A percentile compares a stretch with the other conserved stretches of the same genome.
Evolutionary conservation across 192 early-diverging fungal species (phyloP).

Genomic region (Tieghemiomyces parasiticus): DNA sequence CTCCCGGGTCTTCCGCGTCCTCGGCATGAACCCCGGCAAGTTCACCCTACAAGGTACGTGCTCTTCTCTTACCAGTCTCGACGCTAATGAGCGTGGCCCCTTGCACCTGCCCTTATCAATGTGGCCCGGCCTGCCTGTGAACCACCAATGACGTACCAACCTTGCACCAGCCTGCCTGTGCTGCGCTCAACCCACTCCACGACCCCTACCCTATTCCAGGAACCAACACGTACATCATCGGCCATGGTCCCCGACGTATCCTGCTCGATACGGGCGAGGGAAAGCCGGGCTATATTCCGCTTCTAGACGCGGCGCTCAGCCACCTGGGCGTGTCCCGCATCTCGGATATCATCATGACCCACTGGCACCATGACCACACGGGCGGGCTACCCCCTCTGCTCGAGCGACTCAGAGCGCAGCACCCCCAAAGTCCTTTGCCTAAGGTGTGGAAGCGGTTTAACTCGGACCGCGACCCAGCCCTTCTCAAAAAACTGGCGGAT

Average conservation of each 20-base stretch:
- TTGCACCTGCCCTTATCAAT: too few relatives aligned
- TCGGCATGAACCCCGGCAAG: conserved; percentile 65
- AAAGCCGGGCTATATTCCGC: conserved; percentile 40
- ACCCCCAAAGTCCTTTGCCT: conserved; percentile 12
- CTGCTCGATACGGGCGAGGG: conserved; percentile 75
- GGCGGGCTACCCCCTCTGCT: conserved; percentile 37
- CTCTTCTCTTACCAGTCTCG: too few relatives aligned
- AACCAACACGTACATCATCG: conserved; percentile 80
- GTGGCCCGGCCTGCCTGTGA: too few relatives aligned
- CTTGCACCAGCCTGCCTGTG: too few relatives aligned
- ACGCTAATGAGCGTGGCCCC: too few relatives aligned
- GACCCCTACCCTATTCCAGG: conserved; percentile 17
- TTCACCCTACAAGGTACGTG: conserved; percentile 60
- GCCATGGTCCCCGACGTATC: conserved; percentile 48
- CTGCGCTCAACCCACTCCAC: neutral
- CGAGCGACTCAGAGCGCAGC: conserved; percentile 1
- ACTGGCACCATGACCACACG: conserved; percentile 68
- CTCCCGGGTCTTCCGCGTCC: conserved; percentile 41
- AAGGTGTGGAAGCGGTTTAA: conserved; percentile 17
- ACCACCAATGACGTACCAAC: too few relatives aligned
- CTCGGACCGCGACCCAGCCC: conserved; percentile 2
- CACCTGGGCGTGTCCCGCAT: conserved; percentile 28
- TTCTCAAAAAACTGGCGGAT: neutral
- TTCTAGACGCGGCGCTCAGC: conserved; percentile 36
- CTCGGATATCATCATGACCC: conserved; percentile 58